phyloP scores from a whole-genome alignment of 345 rosid genomes.

The Nephelium lappaceum region DNA sequence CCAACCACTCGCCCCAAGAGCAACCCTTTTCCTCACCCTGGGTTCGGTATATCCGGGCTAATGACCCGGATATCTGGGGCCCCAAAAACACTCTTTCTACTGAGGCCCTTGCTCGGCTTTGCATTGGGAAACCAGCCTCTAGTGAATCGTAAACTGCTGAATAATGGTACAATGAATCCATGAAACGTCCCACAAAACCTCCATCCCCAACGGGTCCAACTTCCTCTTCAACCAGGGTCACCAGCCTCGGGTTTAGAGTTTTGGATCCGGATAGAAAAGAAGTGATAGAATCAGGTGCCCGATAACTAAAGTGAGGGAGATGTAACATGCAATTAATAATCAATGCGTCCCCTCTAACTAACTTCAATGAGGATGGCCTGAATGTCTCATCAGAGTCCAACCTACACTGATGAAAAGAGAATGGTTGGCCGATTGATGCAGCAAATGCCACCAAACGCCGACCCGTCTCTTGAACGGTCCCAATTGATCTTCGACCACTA shows the following conservation, averaged over 20 bases:
- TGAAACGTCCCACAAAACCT: constrained; percentile 67
- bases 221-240: constrained; percentile 77
- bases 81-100: constrained; percentile 75
- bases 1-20: constrained; percentile 61
- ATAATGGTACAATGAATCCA: constrained; percentile 83
- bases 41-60: constrained; percentile 50
- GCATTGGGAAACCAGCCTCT: constrained; percentile 78
- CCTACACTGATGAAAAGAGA: constrained; percentile 80
- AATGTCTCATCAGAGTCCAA: constrained; percentile 63
- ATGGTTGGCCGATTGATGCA: constrained; percentile 72
- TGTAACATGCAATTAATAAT: constrained; percentile 81
- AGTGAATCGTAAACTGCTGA: constrained; percentile 84
- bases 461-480: constrained; percentile 79
- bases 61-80: constrained; percentile 60
- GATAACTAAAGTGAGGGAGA: constrained; percentile 65
- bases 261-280: constrained; percentile 66
- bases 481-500: constrained; percentile 50
- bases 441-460: constrained; percentile 71
- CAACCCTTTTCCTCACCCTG: constrained; percentile 35
- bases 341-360: constrained; percentile 76
- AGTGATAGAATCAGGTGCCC: constrained; percentile 55
- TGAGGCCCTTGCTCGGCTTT: constrained; percentile 54
- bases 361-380: constrained; percentile 50
- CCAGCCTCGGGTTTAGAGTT: constrained; percentile 53
- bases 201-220: constrained; percentile 49